Evolutionary conservation across 2,329 filamentous ascomycete genomes (phyloP).

Genomic region (Fusarium torulosum): DNA sequence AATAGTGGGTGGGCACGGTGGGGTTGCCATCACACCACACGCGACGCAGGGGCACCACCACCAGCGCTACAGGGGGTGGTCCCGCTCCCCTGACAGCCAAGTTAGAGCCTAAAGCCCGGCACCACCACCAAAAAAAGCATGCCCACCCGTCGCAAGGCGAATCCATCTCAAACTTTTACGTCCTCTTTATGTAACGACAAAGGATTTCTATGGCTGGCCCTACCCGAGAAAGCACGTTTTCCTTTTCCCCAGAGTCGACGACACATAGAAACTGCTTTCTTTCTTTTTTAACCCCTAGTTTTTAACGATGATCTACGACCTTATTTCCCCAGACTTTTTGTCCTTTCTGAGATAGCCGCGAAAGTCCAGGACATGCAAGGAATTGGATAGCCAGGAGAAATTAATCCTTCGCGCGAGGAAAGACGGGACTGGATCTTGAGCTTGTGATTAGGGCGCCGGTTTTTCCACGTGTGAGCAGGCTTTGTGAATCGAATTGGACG

Average conservation of each 20-base stretch:
- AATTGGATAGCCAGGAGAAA: neutral
- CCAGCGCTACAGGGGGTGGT: neutral
- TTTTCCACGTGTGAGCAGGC: conserved; percentile 34
- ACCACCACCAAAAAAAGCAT: neutral
- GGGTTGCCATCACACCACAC: neutral
- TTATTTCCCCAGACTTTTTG: conserved; percentile 34
- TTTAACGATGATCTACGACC: neutral
- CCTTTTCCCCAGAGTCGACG: conserved; percentile 35
- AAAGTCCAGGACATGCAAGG: neutral
- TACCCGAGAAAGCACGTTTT: conserved; percentile 25
- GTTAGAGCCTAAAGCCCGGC: too few species aligned
- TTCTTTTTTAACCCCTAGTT: neutral
- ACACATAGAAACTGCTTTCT: conserved; percentile 7
- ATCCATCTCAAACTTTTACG: conserved; percentile 42
- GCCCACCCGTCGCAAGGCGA: too few species aligned
- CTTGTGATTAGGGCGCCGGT: conserved; percentile 32
- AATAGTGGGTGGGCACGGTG: neutral
- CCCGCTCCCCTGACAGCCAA: neutral
- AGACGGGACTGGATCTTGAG: conserved; percentile 40
- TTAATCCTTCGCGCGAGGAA: conserved; percentile 6
- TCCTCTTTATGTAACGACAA: conserved; percentile 46
- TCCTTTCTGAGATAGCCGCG: conserved; percentile 1
- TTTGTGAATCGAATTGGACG: neutral
- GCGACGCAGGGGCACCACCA: neutral
- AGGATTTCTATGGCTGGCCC: conserved; percentile 39